Base-by-base conservation (phyloP, 2,329 filamentous ascomycete genomes). In the Dryadomyces sulphureus region DNA sequence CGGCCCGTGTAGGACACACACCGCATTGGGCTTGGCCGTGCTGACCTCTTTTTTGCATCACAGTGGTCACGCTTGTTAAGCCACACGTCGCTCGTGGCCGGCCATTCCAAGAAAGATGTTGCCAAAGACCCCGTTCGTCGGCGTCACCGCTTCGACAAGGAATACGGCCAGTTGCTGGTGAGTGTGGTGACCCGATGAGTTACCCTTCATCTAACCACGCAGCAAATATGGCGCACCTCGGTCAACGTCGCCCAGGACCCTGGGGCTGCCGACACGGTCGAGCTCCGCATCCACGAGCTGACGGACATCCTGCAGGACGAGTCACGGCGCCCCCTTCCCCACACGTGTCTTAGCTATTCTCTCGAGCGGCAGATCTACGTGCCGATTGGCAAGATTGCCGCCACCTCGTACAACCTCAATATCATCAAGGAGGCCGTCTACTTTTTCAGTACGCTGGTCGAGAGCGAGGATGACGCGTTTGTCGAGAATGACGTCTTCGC, bases 401-500 rank as follows among this genome's bases (percentile, higher is more conserved):
- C 85, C 2, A 81, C 82, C 0, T 88, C 84, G 27, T 82, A 86
- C 60, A 84, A 94, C 61, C 84, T 93, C 56, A 81, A 78, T 58
- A 81, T 95, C 57, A 82, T 96, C 54, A 80, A 82, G 53, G 84
- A 90, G 57, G 84, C 85, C 22, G 83, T 94, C 34, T 70, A 81
- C 36, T 80, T 95, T 59, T 95, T 95, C 62, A 87, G 86, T 48
- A 88, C 87, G 16, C 73, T 98, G 52, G 85, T 96, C 56, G 92
- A 98, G 64, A 92, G 88, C 60, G 92, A 96, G 62, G 89, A 95
- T 64, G 92, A 95, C 59, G 87, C 88, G 32, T 93, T 96, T 57
- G 77, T 95, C 41, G 85, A 93, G 58, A 93, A 84, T 57, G 76
- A 81, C 27, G 73, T 77, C 46, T 98, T 98, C 60, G 87, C 92